Evolutionary conservation across 306 rosid species (phyloP), one percentile per base, ranked within the genome.

Genomic region (Mimosa pudica): DNA sequence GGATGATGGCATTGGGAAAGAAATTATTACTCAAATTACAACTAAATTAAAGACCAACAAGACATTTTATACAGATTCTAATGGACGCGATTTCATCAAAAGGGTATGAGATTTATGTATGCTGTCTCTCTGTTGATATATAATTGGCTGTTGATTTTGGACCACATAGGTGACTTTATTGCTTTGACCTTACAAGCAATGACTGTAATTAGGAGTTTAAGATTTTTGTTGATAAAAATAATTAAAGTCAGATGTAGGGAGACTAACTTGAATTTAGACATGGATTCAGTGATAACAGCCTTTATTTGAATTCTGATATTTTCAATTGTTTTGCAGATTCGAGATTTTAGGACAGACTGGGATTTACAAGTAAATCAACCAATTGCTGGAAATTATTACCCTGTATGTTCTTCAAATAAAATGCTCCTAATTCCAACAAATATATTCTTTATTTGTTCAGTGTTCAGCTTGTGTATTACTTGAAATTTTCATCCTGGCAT

Each of bases 61-160:
- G 83, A 88, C 94, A 54, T 95, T 95, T 88, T 92, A 85, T 79
- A 90, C 98, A 38, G 98, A 95, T 86, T 95, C 98, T 71, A 95
- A 90, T 62, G 98, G 98, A 33, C 97, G 97, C 41, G 98, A 95
- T 76, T 95, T 92, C 81, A 90, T 95, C 80, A 84, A 90, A 87
- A 89, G 98, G 90, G 98, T 95, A 86, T 76, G 86, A 70, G 54
- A 52, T 38, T 73, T 48, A 73, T 83, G 14, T 70, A 62, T 80
- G 10, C 46, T 45, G 41, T 69, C 36, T 51, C 75, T 44, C 33
- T 62, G 41, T 77, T 24, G 35, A 13, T 54, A 72, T 18, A n/a
- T 61, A 45, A 45, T 71, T n/a, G 35, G 33, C 58, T 66, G 64
- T 73, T 78, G 60, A 33, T 65, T 66, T 73, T 82, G 10, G 73